Base-by-base conservation (phyloP, 2,329 filamentous ascomycete genomes). In the Fusarium vanettenii region DNA sequence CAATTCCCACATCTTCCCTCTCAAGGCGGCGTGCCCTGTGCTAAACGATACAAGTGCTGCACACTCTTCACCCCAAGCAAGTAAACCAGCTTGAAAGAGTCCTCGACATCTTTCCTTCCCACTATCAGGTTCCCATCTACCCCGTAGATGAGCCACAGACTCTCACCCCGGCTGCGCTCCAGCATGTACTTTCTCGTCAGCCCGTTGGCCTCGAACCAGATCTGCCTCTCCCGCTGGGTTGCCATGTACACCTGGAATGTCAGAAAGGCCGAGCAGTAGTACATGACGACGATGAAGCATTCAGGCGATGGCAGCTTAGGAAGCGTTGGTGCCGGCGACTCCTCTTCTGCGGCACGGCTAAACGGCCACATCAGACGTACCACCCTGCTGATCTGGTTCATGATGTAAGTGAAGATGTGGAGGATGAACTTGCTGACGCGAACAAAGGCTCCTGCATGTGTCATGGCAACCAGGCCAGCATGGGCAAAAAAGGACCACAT, bases 171-270 rank as follows among this genome's bases (percentile, higher is more conserved):
- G 20, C 59, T 62, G 16, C 72, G 39, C 25, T 52, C 62, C 20
- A 82, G 60, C 70, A 83, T 72, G 35, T 82, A 77, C n/a, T 56
- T 65, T 64, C 78, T 73, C n/a, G 82, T 81, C 39, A 77, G 35
- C 18, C 75, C 73, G 57, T 84, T 84, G 7, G 77, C 81, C 39
- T 69, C 59, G 13, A 78, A 25, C 82, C 82, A 84, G 13, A 81
- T 71, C 4, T 72, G 8, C 60, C 76, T 72, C 64, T 83, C 80
- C 8, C 56, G 43, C 1, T 60, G 62, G 13, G 67, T 52, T 7
- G 76, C 74, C 9, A 77, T n/a, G 52, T 72, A 79, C 4, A 56
- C 56, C 18, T 75, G 69, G n/a, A 76, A 10, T 20, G 66, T 69
- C 5, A 76, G 5, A 6, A 75, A 9, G 1, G 80, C 16, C 13